These are phyloP conservation scores for Pichia sp. DNA, from an alignment of 1,139 yeast species.

Conservation along the genomic window DNA sequence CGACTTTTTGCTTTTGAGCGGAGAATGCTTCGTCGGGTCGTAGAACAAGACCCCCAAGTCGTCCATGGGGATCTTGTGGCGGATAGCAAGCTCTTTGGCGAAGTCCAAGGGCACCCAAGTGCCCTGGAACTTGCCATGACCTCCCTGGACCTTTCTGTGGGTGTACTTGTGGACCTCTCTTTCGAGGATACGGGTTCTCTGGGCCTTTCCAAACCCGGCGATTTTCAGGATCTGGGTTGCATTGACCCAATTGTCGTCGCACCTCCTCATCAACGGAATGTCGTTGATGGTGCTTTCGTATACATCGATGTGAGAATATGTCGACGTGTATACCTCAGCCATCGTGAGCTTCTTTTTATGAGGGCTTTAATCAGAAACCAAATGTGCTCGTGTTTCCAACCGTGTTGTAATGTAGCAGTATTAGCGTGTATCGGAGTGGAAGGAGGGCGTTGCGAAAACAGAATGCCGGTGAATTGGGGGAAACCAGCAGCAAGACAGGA, in stretches of 20 bases:
- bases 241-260: constrained; percentile 36
- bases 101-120: constrained; percentile 54
- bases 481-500: neutral
- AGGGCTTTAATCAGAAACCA: no score
- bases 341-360: neutral
- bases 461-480: no score
- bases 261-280: constrained; percentile 35
- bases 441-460: neutral
- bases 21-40: constrained; percentile 29
- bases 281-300: constrained; percentile 31
- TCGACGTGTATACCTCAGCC: constrained; percentile 26
- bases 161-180: constrained; percentile 54
- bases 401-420: no score
- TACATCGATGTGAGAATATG: constrained; percentile 34
- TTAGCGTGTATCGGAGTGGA: neutral
- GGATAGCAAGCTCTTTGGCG: constrained; percentile 47
- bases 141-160: constrained; percentile 63
- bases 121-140: constrained; percentile 62
- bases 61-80: constrained; percentile 42
- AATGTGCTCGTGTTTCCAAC: no score
- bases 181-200: constrained; percentile 54
- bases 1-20: constrained; percentile 24
- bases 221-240: constrained; percentile 60
- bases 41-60: constrained; percentile 38
- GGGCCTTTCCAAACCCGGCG: constrained; percentile 58